A percentile compares a stretch with the other conserved stretches of the same genome.
These are phyloP conservation scores for Aquilaria agallochum DNA, from an alignment of 441 rosid species.

Conservation along the genomic window DNA sequence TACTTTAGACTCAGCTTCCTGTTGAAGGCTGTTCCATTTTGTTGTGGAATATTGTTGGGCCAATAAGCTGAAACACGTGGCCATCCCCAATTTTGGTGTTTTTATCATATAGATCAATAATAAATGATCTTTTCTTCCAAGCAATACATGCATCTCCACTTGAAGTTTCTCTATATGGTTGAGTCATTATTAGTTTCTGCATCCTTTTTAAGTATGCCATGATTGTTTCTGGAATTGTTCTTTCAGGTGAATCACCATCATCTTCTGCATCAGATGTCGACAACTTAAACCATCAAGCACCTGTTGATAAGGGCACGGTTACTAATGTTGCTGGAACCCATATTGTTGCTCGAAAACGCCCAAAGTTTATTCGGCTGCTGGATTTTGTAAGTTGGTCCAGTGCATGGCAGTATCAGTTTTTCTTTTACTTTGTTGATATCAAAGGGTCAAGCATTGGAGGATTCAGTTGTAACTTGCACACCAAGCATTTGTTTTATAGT, in stretches of 20 bases:
- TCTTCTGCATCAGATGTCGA: conserved; percentile 93
- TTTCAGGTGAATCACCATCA: conserved; percentile 87
- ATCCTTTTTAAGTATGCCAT: background rate
- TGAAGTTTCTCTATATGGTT: no score
- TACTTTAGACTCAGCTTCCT: no score
- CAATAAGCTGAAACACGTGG: no score
- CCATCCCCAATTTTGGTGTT: no score
- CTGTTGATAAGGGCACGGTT: conserved; percentile 45
- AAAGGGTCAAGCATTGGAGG: no score
- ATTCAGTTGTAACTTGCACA: no score
- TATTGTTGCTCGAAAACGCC: conserved; percentile 41
- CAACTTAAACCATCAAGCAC: conserved; percentile 53
- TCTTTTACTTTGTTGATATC: conserved; percentile 1
- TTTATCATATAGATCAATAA: no score
- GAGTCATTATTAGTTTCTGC: conserved; percentile 5
- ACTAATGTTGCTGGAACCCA: conserved; percentile 50
- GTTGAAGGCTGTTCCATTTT: no score
- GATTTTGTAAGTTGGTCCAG: conserved; percentile 65
- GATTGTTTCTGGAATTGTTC: conserved; percentile 15
- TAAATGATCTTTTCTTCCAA: no score
- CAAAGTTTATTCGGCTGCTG: conserved; percentile 45
- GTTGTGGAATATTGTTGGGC: no score
- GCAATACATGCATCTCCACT: no score
- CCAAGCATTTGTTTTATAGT: no score
- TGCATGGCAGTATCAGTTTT: background rate